Conservation (phyloP, 768 basidiomycete species). For the Leccinum pellstonianum region DNA sequence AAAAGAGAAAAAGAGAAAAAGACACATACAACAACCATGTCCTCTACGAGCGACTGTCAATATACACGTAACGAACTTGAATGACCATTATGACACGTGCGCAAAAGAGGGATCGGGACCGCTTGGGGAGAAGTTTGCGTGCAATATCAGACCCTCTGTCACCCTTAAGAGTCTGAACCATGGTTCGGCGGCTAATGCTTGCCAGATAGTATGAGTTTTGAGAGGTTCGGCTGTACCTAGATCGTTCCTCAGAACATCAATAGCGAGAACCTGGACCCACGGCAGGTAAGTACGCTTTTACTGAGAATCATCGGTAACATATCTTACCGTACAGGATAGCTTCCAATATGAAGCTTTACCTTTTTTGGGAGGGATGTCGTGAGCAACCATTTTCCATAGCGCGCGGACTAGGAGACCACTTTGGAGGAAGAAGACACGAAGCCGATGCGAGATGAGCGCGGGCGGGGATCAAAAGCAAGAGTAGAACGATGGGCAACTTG, state of each 20-base stretch:
- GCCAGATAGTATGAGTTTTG: no score
- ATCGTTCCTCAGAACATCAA: no score
- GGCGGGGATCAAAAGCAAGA: background rate
- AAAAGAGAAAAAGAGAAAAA: background rate
- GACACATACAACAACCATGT: constrained; percentile 27
- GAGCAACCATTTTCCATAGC: background rate
- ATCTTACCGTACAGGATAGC: constrained; percentile 19
- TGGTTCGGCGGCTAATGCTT: no score
- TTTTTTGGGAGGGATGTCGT: constrained; percentile 16
- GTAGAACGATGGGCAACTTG: background rate
- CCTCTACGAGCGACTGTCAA: constrained; percentile 27
- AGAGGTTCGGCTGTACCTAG: no score
- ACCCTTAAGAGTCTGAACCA: no score
- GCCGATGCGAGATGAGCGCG: background rate
- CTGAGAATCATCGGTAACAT: background rate
- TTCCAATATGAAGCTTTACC: constrained; percentile 20
- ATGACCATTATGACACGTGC: constrained; percentile 12
- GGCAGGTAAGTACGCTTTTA: background rate
- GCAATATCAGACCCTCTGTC: no score
- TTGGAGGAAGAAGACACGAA: no score
- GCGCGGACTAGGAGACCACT: no score
- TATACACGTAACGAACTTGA: constrained; percentile 18
- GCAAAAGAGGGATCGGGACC: constrained; percentile 25
- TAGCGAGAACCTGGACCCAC: constrained; percentile 27
- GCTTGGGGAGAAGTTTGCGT: no score